These are phyloP conservation scores for Solanum hybrid DNA, from an alignment of 305 asterid species.

Conservation along the genomic window DNA sequence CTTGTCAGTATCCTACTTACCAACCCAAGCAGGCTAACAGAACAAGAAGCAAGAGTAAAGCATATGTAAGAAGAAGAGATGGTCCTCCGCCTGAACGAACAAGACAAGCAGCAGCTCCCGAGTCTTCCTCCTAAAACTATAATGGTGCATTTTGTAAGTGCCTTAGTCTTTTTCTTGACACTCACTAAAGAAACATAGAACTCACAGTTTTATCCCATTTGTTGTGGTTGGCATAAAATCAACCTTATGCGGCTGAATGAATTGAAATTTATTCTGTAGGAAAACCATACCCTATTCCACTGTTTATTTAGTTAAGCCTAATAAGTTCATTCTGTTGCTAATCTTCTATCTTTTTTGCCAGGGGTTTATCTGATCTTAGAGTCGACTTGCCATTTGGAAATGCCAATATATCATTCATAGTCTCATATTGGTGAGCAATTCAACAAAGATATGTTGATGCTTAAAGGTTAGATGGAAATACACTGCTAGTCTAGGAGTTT, in stretches of 20 bases:
- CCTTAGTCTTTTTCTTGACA: not conserved
- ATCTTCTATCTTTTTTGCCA: conserved; percentile 16
- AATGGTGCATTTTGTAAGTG: not conserved
- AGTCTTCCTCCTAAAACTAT: conserved; percentile 30
- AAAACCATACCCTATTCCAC: not conserved
- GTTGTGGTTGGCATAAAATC: not conserved
- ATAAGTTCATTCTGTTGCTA: not conserved
- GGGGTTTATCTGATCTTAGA: conserved; percentile 12
- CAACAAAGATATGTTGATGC: not conserved
- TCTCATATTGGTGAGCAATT: not conserved
- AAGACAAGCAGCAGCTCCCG: conserved; percentile 57
- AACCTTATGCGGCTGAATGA: not conserved
- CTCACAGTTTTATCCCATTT: not conserved
- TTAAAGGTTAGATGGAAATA: not conserved
- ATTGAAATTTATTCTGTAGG: not conserved
- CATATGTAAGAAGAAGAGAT: conserved; percentile 86
- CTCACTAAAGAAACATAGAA: not conserved
- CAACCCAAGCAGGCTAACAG: conserved; percentile 69
- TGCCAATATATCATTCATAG: not conserved
- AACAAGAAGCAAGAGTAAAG: conserved; percentile 74
- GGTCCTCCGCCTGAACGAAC: conserved; percentile 74
- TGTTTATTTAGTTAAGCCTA: not conserved
- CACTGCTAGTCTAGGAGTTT: not conserved
- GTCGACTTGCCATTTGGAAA: not conserved
- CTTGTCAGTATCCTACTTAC: conserved; percentile 88